Base-by-base conservation (phyloP, 441 rosid species). In the Pelargonium australe region DNA sequence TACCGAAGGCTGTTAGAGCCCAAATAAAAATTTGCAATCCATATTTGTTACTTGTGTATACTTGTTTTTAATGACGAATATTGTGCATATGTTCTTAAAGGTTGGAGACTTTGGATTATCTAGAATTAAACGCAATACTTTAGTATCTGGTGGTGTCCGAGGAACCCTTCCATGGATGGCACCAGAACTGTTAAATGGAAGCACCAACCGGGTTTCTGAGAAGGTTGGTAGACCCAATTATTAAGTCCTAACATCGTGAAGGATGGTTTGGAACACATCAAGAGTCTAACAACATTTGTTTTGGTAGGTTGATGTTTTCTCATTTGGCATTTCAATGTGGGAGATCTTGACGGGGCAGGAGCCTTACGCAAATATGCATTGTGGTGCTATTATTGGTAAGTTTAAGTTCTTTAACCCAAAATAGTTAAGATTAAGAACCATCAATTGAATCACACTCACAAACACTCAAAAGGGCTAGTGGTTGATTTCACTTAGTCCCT, bases 81-180 rank as follows among this genome's bases (percentile, higher is more conserved):
- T 13, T 25, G 16, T 25, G 2, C 49, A 3, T 67, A 3, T 70
- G 12, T 10, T 63, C 65, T 19, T 69, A 74, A 80, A 89, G 97
- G 96, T 90, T 64, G 98, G 90, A 57, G 98, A 92, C 82, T 90
- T 92, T 16, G 98, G 98, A 47, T 73, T 92, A 81, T 92, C 98
- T 7, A 87, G 89, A 76, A 89, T 92, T 64, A 92, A 92, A 72
- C 85, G 86, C 41, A 90, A 92, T 76, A 92, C 98, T 5, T 85
- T 92, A 0, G 96, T 90, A 17, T 89, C 96, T 1, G 97, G 96
- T 63, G 97, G 96, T 25, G 91, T 92, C 43, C 85, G 97, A 67
- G 98, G 98, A 80, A 92, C 98, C 37, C 95, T 92, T 66, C 98
- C 98, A 9, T 90, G 98, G 98, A 92, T 92, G 96, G 98, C 96